These are phyloP conservation scores for Bryum argenteum DNA, from an alignment of 225 moss, liverwort and hornwort species.

Conservation along the genomic window DNA sequence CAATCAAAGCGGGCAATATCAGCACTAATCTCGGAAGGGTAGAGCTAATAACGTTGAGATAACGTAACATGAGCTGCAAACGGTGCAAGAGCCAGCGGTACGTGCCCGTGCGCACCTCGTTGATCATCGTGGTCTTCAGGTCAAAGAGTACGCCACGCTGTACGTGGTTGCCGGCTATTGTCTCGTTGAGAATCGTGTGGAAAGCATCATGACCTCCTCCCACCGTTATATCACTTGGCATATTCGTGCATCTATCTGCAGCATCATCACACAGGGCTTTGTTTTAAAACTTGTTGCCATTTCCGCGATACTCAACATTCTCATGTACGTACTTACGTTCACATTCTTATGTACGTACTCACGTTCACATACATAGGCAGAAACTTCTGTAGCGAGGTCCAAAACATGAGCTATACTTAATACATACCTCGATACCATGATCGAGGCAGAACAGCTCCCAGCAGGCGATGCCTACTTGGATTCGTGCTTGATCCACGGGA, in stretches of 20 bases:
- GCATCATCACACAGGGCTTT: no score
- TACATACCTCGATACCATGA: conserved; percentile 32
- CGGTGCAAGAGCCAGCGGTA: conserved; percentile 42
- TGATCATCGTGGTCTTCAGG: conserved; percentile 48
- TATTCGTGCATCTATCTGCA: conserved; percentile 50
- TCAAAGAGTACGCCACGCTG: conserved; percentile 43
- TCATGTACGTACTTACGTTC: no score
- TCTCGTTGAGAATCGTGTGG: conserved; percentile 42
- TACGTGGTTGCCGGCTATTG: conserved; percentile 49
- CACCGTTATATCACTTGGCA: conserved; percentile 46
- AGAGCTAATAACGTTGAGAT: no score
- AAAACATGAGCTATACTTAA: background rate
- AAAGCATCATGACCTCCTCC: conserved; percentile 40
- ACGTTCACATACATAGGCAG: no score
- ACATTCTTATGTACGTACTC: no score
- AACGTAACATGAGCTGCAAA: conserved; percentile 28
- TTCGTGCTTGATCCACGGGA: conserved; percentile 39
- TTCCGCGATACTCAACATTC: no score
- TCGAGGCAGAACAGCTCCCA: conserved; percentile 44
- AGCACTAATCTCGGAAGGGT: no score
- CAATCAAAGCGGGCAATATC: background rate
- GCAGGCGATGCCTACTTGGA: conserved; percentile 46
- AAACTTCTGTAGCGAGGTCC: background rate
- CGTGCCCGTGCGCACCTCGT: conserved; percentile 49
- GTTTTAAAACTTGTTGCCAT: no score